Evolutionary conservation across 2,329 filamentous ascomycete species (phyloP), one percentile per base, ranked within the genome.

Genomic region (Paracoccidioides brasiliensis): DNA sequence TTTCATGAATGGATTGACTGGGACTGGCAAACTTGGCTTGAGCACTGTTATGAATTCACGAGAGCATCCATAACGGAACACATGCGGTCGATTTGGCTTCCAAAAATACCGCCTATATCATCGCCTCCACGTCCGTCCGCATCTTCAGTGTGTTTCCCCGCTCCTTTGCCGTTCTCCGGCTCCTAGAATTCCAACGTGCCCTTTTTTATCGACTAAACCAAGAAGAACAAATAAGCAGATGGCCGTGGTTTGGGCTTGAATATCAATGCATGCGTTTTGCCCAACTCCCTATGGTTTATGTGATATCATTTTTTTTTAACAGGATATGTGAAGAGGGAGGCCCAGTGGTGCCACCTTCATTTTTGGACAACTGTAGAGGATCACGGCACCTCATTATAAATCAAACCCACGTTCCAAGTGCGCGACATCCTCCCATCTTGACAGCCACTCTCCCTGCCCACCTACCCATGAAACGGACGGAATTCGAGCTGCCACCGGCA

Each of bases 1-100:
- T 59, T 59, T 48, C 48, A 42, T 35, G 54, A 54, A 30, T 59
- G 58, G 58, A 56, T 59, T 51, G 57, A 55, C 46, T 59, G 55
- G 55, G 56, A 59, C 41, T 57, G 55, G 57, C 43, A 57, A 41
- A 10, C 51, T 38, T 60, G 55, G 58, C 49, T 60, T 35, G 56
- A 56, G 43, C 38, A 51, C 10, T 43, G 28, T 41, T 55, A 57
- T 51, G 49, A 32, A n/a, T 35, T 32, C 15, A 41, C 53, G 12
- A 51, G 45, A 49, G 50, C 40, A 44, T 46, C 56, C n/a, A 55
- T 57, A 42, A 57, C 53, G 14, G 33, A 55, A n/a, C 35, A 56
- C 12, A 55, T 55, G 56, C 32, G n/a, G 53, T 33, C 22, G 22
- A 35, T 49, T 42, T 55, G 42, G 53, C 45, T 55, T 12, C 53